A percentile compares a stretch with the other conserved stretches of the same genome.
phyloP scores from a whole-genome alignment of 805 yeast genomes.

The Wickerhamiella dianesei region DNA sequence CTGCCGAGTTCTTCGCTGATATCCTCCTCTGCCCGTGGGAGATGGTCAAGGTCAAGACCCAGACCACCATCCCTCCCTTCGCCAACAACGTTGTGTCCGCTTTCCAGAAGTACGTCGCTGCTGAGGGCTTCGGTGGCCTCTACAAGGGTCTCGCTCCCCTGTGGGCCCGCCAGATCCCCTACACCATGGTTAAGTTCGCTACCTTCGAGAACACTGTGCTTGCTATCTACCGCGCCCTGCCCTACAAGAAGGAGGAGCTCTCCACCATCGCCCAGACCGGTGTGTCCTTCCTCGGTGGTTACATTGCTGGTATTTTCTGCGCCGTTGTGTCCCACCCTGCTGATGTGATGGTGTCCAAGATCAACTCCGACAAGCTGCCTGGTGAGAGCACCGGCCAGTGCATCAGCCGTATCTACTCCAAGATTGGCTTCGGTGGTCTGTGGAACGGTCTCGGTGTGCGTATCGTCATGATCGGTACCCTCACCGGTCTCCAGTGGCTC shows the following conservation, averaged over 20 bases:
- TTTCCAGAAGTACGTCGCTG: conserved; percentile 46
- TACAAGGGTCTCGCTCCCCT: conserved; percentile 85
- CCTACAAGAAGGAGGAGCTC: conserved; percentile 61
- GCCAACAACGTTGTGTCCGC: conserved; percentile 54
- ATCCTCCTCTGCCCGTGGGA: conserved; percentile 84
- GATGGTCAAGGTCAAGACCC: conserved; percentile 87
- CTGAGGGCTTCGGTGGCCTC: conserved; percentile 59
- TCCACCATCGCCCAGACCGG: conserved; percentile 73
- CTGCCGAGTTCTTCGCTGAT: conserved; percentile 92
- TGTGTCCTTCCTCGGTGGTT: conserved; percentile 89
- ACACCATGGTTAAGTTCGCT: conserved; percentile 95
- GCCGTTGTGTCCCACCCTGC: conserved; percentile 96
- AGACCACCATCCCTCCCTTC: conserved; percentile 82
- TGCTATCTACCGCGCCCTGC: conserved; percentile 56
- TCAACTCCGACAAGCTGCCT: conserved; percentile 57
- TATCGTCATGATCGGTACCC: conserved; percentile 93
- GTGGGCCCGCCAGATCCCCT: conserved; percentile 97
- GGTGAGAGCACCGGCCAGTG: conserved; percentile 58
- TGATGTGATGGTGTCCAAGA: conserved; percentile 95
- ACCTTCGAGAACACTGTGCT: conserved; percentile 87
- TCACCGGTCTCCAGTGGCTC: conserved; percentile 95
- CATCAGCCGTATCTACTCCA: conserved; percentile 55
- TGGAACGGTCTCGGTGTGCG: conserved; percentile 95
- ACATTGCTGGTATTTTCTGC: conserved; percentile 93
- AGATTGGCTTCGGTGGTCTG: conserved; percentile 79